phyloP scores from a whole-genome alignment of 257 asterid genomes.

The Solanum raphanifolium region DNA sequence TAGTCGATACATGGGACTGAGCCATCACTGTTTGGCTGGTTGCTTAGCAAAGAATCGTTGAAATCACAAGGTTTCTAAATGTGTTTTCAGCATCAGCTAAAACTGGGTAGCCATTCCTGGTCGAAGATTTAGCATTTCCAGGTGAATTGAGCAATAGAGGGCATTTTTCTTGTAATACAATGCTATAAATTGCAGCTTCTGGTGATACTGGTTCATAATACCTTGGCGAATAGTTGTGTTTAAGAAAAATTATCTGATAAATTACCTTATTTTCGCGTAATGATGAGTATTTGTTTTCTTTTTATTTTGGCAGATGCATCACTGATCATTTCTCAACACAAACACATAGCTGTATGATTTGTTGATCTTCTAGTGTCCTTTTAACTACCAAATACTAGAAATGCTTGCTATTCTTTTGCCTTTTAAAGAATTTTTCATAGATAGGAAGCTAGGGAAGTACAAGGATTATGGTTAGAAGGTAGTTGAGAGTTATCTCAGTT shows the following conservation, averaged over 20 bases:
- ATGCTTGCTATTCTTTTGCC: background rate
- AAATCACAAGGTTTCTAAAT: slow-evolving; percentile 15
- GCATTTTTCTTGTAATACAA: background rate
- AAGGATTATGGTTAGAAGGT: background rate
- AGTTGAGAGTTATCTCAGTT: background rate
- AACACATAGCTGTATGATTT: background rate
- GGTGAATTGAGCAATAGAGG: background rate
- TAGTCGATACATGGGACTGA: background rate
- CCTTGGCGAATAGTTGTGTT: background rate
- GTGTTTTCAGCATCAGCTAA: slow-evolving; percentile 27
- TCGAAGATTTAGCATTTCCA: background rate
- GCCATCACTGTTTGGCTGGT: slow-evolving; percentile 3
- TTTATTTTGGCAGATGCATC: background rate
- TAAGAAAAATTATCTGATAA: background rate
- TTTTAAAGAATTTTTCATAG: background rate
- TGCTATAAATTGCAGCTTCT: background rate
- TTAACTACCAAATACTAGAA: background rate
- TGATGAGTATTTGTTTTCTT: background rate
- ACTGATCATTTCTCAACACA: background rate
- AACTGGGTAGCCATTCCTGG: background rate
- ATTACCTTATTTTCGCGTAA: background rate
- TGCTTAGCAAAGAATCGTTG: slow-evolving; percentile 21
- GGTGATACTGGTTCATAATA: background rate
- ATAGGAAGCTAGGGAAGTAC: background rate
- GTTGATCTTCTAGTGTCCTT: background rate